These are phyloP conservation scores for Neurospora sp. DNA, from an alignment of 495 filamentous ascomycete genomes.

Conservation along the genomic window DNA sequence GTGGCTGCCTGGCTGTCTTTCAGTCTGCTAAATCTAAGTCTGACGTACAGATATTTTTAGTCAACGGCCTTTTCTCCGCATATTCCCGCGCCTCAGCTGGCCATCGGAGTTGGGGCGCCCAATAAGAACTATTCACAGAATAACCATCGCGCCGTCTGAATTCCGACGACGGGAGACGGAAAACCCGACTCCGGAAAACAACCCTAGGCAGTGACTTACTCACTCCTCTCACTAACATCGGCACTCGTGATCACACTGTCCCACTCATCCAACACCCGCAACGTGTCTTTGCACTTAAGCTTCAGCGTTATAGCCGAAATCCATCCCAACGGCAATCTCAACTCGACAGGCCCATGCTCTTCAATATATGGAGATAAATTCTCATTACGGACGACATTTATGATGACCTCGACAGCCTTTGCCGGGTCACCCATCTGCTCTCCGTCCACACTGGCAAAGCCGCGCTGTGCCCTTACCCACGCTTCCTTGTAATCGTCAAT, in stretches of 20 bases:
- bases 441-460: neutral
- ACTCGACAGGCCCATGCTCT: neutral
- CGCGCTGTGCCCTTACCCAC: neutral
- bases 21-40: neutral
- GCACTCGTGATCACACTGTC: constrained; percentile 7
- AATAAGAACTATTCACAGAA: neutral
- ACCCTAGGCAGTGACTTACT: neutral
- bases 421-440: constrained; percentile 8
- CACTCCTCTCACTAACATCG: neutral
- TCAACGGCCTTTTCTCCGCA: no score
- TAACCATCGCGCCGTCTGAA: neutral
- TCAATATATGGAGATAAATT: neutral
- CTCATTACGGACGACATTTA: constrained; percentile 12
- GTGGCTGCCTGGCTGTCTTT: neutral
- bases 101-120: neutral
- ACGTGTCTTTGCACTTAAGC: constrained; percentile 11
- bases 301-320: constrained; percentile 5
- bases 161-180: neutral
- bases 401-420: constrained; percentile 9
- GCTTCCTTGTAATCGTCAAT: constrained; percentile 9
- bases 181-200: neutral
- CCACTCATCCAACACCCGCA: constrained; percentile 7
- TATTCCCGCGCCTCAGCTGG: neutral
- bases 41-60: neutral
- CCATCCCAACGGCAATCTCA: constrained; percentile 3